A percentile compares a stretch with the other conserved stretches of the same genome.
These are phyloP conservation scores for Xylariaceae sp. DNA, from an alignment of 2,329 filamentous ascomycete genomes.

Conservation along the genomic window DNA sequence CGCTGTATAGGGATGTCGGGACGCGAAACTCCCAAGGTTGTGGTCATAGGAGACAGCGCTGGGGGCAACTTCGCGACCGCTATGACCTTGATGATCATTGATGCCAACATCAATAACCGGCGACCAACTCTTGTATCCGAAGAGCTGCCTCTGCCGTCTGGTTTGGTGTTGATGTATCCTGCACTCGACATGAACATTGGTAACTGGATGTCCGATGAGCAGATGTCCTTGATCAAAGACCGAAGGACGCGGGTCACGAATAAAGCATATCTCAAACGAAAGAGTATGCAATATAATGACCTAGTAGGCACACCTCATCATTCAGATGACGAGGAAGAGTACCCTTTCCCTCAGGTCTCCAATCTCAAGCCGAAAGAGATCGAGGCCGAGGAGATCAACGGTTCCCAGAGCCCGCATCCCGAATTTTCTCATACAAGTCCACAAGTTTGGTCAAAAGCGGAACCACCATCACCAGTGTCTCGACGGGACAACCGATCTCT, in stretches of 20 bases:
- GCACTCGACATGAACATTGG: slow-evolving; percentile 95
- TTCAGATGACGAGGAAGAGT: slow-evolving; percentile 69
- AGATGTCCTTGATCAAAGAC: slow-evolving; percentile 91
- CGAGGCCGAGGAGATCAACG: slow-evolving; percentile 4
- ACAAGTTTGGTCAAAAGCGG: slow-evolving; percentile 33
- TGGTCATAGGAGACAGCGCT: slow-evolving; percentile 77
- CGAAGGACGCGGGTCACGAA: slow-evolving; percentile 76
- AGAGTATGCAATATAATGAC: slow-evolving; percentile 84
- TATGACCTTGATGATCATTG: slow-evolving; percentile 84
- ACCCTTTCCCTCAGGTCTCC: slow-evolving; percentile 33
- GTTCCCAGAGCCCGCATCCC: slow-evolving; percentile 40
- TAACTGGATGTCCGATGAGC: slow-evolving; percentile 98
- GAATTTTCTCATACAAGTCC: slow-evolving; percentile 52
- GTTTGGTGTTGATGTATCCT: slow-evolving; percentile 83
- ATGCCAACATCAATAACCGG: slow-evolving; percentile 61
- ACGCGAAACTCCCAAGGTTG: slow-evolving; percentile 60
- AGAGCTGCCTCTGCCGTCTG: slow-evolving; percentile 71
- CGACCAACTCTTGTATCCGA: slow-evolving; percentile 54
- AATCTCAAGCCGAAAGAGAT: slow-evolving; percentile 17
- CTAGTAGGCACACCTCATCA: slow-evolving; percentile 79
- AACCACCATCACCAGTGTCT: slow-evolving; percentile 17
- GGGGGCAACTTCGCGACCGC: slow-evolving; percentile 79
- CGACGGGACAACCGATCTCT: slow-evolving; percentile 21
- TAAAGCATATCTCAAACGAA: slow-evolving; percentile 71
- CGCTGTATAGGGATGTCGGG: slow-evolving; percentile 74